These are phyloP conservation scores for Gnetum montanum DNA, from an alignment of 75 land plant genomes.

Conservation along the genomic window DNA sequence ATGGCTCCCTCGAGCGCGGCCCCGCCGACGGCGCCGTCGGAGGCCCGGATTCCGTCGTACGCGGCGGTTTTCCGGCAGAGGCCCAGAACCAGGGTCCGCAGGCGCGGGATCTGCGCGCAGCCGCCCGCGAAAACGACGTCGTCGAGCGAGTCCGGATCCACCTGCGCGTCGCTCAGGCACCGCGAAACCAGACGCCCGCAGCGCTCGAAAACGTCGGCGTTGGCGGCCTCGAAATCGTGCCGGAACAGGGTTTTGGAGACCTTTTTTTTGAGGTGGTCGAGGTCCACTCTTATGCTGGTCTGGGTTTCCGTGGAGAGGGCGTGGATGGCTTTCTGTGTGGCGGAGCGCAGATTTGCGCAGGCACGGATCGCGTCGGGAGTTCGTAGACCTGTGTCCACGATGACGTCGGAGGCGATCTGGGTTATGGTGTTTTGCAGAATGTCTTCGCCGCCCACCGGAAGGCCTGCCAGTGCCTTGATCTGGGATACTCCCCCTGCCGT, in stretches of 20 bases:
- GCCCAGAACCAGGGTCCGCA: slow-evolving; percentile 24
- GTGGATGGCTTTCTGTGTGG: slow-evolving; percentile 60
- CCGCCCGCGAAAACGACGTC: slow-evolving; percentile 73
- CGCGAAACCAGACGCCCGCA: slow-evolving; percentile 29
- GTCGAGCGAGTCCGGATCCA: slow-evolving; percentile 18
- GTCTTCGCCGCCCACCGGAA: slow-evolving; percentile 57
- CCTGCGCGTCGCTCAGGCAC: slow-evolving; percentile 53
- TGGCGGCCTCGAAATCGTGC: slow-evolving; percentile 49
- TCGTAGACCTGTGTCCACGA: slow-evolving; percentile 8
- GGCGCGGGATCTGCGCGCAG: slow-evolving; percentile 41
- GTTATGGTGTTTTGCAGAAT: slow-evolving; percentile 50
- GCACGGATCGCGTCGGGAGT: slow-evolving; percentile 19
- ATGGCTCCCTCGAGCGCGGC: slow-evolving; percentile 78
- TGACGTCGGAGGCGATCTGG: slow-evolving; percentile 34
- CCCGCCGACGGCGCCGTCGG: slow-evolving; percentile 56
- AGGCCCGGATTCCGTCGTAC: slow-evolving; percentile 31
- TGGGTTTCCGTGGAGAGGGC: slow-evolving; percentile 31
- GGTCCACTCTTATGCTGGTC: slow-evolving; percentile 35
- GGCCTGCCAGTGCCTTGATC: slow-evolving; percentile 47
- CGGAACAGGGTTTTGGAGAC: slow-evolving; percentile 23
- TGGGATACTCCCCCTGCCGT: slow-evolving; percentile 80
- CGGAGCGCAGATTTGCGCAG: slow-evolving; percentile 35
- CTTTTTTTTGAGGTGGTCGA: slow-evolving; percentile 25
- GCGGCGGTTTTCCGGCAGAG: slow-evolving; percentile 17
- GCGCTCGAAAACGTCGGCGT: slow-evolving; percentile 25